Base-by-base conservation (phyloP, 2,329 filamentous ascomycete species). In the Escovopsis weberi region DNA sequence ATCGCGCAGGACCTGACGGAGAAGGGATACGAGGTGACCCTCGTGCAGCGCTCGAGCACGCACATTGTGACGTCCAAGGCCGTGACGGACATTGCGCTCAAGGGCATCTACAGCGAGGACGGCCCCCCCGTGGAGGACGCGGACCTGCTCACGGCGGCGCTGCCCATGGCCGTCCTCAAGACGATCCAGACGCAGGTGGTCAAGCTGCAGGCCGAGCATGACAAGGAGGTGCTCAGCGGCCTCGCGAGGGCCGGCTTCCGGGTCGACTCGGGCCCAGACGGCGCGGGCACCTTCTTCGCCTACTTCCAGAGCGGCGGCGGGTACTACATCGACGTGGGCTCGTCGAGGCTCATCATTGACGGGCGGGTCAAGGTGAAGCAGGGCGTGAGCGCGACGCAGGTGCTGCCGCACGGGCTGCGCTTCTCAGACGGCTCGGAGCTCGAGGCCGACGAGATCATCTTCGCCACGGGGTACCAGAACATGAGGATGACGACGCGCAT, bases 301-400 rank as follows among this genome's bases (percentile, higher is more conserved):
- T 82, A 81, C 52, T 67, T 79, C 47, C 74, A 78, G 49, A 69
- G 74, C 2, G 78, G 78, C 2, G 80, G 80, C 0, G 79, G 80
- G 0, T 83, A 82, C 53, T 83, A 83, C 58, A 79, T 83, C 47
- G 76, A 84, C 46, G 77, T 82, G 1, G 80, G 80, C 0, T 74
- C 70, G 0, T 74, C 72, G 0, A 59, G 73, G 51, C 65, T 82
- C 23, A 80, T 84, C 45, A 64, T 65, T 2, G 72, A 80, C 11
- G 77, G 78, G 1, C 75, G 74, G 53, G 75, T 84, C 55, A 75
- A 74, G 49, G 62, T 83, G 26, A 74, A 74, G 54, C 70, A 75
- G 35, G 74, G 71, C 1, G 68, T 70, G 4, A 72, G 75, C 10
- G 71, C 82, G 12, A 53, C 59, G 2, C 59, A 64, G 19, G 67